Evolutionary conservation across 306 rosid genomes (phyloP), one percentile per base, ranked within the genome.

Genomic region (Fragaria nilgerrensis): DNA sequence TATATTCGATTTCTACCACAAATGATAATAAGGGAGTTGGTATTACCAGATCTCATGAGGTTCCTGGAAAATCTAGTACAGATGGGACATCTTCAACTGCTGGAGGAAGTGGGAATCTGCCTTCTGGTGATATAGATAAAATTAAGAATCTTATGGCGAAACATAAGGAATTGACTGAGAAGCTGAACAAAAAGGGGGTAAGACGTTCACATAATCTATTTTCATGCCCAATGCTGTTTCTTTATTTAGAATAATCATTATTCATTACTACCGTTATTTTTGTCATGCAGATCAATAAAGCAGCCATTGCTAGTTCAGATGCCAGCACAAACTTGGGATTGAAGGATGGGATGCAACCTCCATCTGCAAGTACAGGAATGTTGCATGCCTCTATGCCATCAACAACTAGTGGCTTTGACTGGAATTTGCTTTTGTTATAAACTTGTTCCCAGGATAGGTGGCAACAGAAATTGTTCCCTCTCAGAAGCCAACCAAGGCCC

Each of bases 1-100:
- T 94, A 92, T 94, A 97, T 89, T 87, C 82, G 36, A 94, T 89
- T 94, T 87, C 94, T 94, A 94, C 98, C 88, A 83, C 98, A 84
- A 87, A 92, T 94, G 98, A 94, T 89, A 94, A 94, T 94, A 94
- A 92, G 96, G 98, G 96, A 79, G 96, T 94, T 92, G 89, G 92
- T 92, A 90, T 88, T 92, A 88, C 83, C 98, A 85, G 98, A 88
- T 94, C 94, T 94, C 98, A 94, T 94, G 96, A 94, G 98, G 98
- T 89, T 94, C 89, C 89, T 92, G 98, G 98, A 94, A 94, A 94
- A 88, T 94, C 97, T 94, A 94, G 98, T 94, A 94, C 98, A 94
- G 98, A 94, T 92, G 98, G 98, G 87, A 81, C 96, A 73, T 94
- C 97, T 73, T 83, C 98, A 90, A 84, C 88, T 80, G 97, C 96